Conservation (phyloP, 371 early-diverging fungal species). For the Encephalitozoon intestinalis region DNA sequence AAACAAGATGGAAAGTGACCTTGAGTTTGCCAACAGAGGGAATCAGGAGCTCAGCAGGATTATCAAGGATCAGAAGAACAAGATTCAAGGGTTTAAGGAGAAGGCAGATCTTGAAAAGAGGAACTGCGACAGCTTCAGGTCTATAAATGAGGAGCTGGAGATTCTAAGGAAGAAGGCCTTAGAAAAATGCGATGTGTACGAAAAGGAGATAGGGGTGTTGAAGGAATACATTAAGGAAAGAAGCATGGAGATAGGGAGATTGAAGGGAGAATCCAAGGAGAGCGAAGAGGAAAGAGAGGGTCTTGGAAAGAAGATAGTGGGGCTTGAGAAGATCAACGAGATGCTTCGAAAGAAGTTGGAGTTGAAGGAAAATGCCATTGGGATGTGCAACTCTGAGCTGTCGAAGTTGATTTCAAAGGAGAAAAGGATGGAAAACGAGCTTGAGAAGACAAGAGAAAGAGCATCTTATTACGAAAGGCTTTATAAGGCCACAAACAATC, state of each 20-base stretch:
- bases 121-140: conserved; percentile 15
- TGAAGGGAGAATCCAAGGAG: conserved; percentile 27
- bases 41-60: conserved; percentile 48
- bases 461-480: conserved; percentile 49
- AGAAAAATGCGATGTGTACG: conserved; percentile 42
- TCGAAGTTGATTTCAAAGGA: conserved; percentile 35
- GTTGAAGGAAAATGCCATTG: conserved; percentile 43
- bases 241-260: conserved; percentile 18
- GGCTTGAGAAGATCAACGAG: conserved; percentile 29
- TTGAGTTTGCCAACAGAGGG: conserved; percentile 11
- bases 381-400: conserved; percentile 52
- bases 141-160: conserved; percentile 45
- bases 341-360: conserved; percentile 37
- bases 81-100: conserved; percentile 13
- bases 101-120: conserved; percentile 34
- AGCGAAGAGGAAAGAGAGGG: conserved; percentile 17
- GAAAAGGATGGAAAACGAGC: conserved; percentile 24
- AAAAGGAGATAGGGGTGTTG: conserved; percentile 45
- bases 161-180: conserved; percentile 32
- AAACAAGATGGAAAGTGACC: conserved; percentile 36
- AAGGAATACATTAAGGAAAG: conserved; percentile 47
- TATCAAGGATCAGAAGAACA: conserved; percentile 50
- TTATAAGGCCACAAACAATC: conserved; percentile 45
- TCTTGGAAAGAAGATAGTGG: conserved; percentile 17
- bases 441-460: conserved; percentile 35